A percentile compares a stretch with the other conserved stretches of the same genome.
Evolutionary conservation across 2,329 filamentous ascomycete genomes (phyloP).

Genomic region (Venturia oleaginea): DNA sequence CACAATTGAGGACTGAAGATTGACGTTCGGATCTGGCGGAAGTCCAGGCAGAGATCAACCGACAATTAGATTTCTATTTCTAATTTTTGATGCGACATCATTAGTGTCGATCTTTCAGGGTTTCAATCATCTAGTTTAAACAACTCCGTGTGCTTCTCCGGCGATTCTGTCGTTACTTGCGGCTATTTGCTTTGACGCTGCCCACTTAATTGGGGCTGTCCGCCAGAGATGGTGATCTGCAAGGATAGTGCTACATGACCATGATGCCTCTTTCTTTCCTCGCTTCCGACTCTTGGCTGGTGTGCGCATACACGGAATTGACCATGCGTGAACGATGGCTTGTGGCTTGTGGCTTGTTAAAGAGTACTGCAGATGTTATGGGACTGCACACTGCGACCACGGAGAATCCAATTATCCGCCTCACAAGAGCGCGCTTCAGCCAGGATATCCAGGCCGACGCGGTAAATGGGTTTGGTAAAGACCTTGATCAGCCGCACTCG

Average conservation of each 20-base stretch:
- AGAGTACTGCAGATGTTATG: background rate
- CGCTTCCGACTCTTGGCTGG: background rate
- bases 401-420: background rate
- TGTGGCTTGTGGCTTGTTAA: background rate
- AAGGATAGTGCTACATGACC: background rate
- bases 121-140: conserved; percentile 4
- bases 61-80: background rate
- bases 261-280: background rate
- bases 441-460: conserved; percentile 9
- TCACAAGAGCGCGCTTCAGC: conserved; percentile 7
- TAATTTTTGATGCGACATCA: background rate
- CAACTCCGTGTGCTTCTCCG: background rate
- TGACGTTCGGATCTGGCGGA: background rate
- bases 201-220: background rate
- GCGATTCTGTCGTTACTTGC: background rate
- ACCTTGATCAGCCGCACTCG: background rate
- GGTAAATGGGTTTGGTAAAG: conserved; percentile 10
- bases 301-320: background rate
- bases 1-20: background rate
- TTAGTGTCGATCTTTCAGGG: background rate
- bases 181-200: background rate
- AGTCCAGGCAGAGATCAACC: background rate
- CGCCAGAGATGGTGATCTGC: background rate
- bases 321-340: background rate
- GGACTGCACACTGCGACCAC: background rate